Base-by-base conservation (phyloP, 306 rosid species). In the Vicia faba region DNA sequence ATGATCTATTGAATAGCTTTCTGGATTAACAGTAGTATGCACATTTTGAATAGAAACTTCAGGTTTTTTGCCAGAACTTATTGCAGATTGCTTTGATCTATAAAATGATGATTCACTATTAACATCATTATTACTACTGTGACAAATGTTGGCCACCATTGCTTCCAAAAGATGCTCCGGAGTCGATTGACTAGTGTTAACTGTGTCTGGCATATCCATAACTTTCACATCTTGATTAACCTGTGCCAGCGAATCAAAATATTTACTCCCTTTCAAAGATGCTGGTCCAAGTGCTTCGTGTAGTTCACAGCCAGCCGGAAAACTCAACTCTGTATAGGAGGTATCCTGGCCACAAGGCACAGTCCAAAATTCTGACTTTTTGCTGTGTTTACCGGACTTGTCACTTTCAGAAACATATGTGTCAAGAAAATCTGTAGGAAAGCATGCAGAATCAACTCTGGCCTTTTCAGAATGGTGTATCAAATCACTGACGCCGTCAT, bases 301-400 rank as follows among this genome's bases (percentile, higher is more conserved):
- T 48, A 95, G 89, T 83, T 95, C 99, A 75, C 83, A 90, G 38
- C 95, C 99, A 80, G 96, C 96, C 81, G 97, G 97, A 77, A 95
- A 90, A 66, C 86, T 78, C 78, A 84, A 66, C 25, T 80, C 50
- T 11, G 78, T 8, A 50, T 23, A 55, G 3, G 64, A 69, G 31
- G 18, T 65, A 69, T 80, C 79, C 83, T 61, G 12, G 25, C 77
- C 61, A 66, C 67, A 58, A 33, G 79, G 40, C n/a, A 58, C 77
- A 26, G 80, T 57, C 46, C 55, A 79, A 79, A 73, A 76, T 66
- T 80, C 74, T 23, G 56, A 75, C 55, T 74, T 77, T 38, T 82
- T 76, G 35, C 61, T 26, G 45, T 53, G 73, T 18, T 81, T 74
- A 55, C 74, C 74, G 49, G 81, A 81, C 49, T 80, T 81, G 70